A percentile compares a stretch with the other conserved stretches of the same genome.
Evolutionary conservation across 106 monocot genomes (phyloP).

Genomic region (Dioscorea alata): DNA sequence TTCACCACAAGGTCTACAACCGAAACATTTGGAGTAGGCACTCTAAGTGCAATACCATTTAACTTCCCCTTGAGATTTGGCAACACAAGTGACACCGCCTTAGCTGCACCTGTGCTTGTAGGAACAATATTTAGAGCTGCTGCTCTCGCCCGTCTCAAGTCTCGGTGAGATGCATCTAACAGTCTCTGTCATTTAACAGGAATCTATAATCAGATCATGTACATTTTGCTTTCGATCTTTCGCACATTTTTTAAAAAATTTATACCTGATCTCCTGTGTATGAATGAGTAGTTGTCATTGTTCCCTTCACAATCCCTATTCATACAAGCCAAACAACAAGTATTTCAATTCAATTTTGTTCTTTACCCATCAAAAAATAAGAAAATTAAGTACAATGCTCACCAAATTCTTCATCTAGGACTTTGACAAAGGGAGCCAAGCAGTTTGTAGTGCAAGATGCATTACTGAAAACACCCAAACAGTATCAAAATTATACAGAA

Average conservation of each 20-base stretch:
- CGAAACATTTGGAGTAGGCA: constrained; percentile 94
- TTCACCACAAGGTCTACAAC: constrained; percentile 96
- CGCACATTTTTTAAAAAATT: too few relatives aligned
- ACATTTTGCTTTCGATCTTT: too few relatives aligned
- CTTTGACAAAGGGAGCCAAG: constrained; percentile 89
- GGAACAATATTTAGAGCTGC: constrained; percentile 96
- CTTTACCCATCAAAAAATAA: too few relatives aligned
- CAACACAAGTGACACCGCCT: constrained; percentile 88
- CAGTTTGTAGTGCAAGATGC: constrained; percentile 99
- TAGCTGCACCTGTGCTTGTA: constrained; percentile 95
- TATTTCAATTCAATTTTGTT: too few relatives aligned
- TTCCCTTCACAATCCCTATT: constrained; percentile 96
- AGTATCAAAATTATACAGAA: neutral
- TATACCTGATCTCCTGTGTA: constrained; percentile 97
- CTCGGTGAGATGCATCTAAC: constrained; percentile 91
- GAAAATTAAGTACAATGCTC: neutral
- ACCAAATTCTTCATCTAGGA: constrained; percentile 92
- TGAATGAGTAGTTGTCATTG: constrained; percentile 98
- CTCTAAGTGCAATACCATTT: constrained; percentile 91
- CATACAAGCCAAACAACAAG: neutral
- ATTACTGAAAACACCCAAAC: constrained; percentile 41
- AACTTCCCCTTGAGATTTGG: constrained; percentile 96
- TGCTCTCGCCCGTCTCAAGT: constrained; percentile 83
- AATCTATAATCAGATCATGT: too few relatives aligned
- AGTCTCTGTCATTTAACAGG: constrained; percentile 44